Evolutionary conservation across 495 filamentous ascomycete species (phyloP), one percentile per base, ranked within the genome.

Genomic region (Cercophora sp.): DNA sequence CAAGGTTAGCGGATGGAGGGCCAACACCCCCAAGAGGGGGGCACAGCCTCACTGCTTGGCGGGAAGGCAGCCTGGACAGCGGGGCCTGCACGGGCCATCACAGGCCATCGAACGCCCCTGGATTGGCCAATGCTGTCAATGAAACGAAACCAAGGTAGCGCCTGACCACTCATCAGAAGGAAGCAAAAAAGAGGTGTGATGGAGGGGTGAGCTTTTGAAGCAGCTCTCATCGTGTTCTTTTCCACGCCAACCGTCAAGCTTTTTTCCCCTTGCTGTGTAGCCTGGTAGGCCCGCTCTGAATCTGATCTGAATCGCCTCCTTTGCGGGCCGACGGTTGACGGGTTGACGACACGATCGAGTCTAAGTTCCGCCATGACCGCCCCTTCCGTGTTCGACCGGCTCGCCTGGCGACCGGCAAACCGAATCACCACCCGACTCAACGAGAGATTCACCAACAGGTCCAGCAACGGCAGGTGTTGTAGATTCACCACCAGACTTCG

Each of bases 391-490:
- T 18, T 18, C 9, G 18, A 44, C 20, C 23, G 37, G 22, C 37
- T 43, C 23, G 37, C 13, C 23, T 9, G 26, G 20, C 24, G 26
- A 13, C 39, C n/a, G n/a, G 25, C 20, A 4, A 29, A 20, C 15
- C 26, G 50, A n/a, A 77, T 95, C 89, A 62, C 94, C 86, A 29
- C 24, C 15, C 43, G 43, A 8, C 23, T 46, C 43, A 8, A 8
- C 25, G 43, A 46, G 43, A 9, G 24, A 31, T 20, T 27, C 43
- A 26, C n/a, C 43, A 26, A 27, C 43, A 31, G 25, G 10, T 31
- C 23, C 43, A 8, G 35, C 35, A 43, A 5, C 2, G 2, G 18
- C 5, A 39, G 36, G 5, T 39, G 36, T 9, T 6, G 36, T 6
- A n/a, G 36, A 10, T 11, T 36, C 8, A 15, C 11, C 52, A 86